Conservation (phyloP, 768 basidiomycete species). For the Coprinopsis sp. region DNA sequence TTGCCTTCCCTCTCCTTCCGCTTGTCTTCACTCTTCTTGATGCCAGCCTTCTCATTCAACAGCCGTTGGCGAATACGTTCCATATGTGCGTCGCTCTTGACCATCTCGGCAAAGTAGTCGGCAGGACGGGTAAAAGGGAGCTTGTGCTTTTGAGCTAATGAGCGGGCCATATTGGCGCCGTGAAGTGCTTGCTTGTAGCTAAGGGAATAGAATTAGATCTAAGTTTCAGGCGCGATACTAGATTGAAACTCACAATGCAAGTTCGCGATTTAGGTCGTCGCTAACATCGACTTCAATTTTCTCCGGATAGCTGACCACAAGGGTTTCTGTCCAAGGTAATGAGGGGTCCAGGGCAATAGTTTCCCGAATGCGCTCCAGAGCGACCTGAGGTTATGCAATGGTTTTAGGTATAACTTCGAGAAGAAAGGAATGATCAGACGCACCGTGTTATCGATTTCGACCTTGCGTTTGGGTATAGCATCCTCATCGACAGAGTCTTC, state of each 20-base stretch:
- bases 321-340: conserved; percentile 82
- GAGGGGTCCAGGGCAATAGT: conserved; percentile 69
- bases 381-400: conserved; percentile 50
- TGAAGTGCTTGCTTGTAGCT: conserved; percentile 97
- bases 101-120: conserved; percentile 99
- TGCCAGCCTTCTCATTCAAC: conserved; percentile 80
- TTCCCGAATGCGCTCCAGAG: conserved; percentile 77
- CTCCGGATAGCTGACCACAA: conserved; percentile 67
- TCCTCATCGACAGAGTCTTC: conserved; percentile 72
- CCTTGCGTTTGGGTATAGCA: conserved; percentile 73
- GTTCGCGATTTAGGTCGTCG: conserved; percentile 90
- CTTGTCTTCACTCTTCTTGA: conserved; percentile 91
- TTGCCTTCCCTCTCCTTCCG: conserved; percentile 90
- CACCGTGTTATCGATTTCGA: conserved; percentile 79
- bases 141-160: conserved; percentile 72
- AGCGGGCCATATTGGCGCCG: conserved; percentile 67
- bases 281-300: conserved; percentile 72
- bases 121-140: conserved; percentile 86
- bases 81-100: conserved; percentile 97
- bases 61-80: conserved; percentile 88
- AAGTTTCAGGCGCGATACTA: neutral
- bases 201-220: conserved; percentile 2
- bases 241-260: conserved; percentile 74
- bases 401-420: conserved; percentile 1
- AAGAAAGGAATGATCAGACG: conserved; percentile 18